Percentiles rank a stretch among this genome's conserved stretches.
phyloP scores from a whole-genome alignment of 1,284 basidiomycete genomes.

The Ganoderma lucidum region DNA sequence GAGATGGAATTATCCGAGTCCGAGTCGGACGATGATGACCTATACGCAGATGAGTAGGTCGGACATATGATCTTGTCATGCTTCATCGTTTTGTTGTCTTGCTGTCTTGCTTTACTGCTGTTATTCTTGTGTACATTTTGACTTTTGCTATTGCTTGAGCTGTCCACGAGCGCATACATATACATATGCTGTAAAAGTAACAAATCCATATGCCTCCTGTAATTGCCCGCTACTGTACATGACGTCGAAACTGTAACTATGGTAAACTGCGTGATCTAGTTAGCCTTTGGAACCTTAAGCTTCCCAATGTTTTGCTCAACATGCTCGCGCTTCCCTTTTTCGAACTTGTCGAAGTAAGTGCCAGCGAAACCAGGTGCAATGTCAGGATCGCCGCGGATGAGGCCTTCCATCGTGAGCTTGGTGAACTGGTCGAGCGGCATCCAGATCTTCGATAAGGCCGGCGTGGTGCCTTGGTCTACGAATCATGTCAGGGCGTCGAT shows the following conservation, averaged over 20 bases:
- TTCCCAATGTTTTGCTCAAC: constrained; percentile 11
- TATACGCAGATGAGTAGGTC: constrained; percentile 17
- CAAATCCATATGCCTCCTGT: background rate
- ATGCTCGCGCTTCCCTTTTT: constrained; percentile 42
- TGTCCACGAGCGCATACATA: background rate
- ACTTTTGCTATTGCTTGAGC: background rate
- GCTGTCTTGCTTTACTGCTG: constrained; percentile 5
- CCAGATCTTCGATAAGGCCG: constrained; percentile 59
- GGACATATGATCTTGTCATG: constrained; percentile 7
- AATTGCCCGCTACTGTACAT: background rate
- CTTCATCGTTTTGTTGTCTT: background rate
- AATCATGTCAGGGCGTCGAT: background rate
- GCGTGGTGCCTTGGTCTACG: constrained; percentile 60
- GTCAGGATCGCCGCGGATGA: constrained; percentile 53
- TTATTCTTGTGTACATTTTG: background rate
- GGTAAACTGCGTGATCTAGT: background rate
- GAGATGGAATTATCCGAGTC: constrained; percentile 10
- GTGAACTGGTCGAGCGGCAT: constrained; percentile 66
- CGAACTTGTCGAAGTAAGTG: constrained; percentile 39
- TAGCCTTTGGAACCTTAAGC: background rate
- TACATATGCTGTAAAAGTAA: background rate
- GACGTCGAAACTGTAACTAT: background rate
- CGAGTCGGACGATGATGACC: constrained; percentile 20
- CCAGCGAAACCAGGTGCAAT: constrained; percentile 46
- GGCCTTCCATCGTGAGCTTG: constrained; percentile 53